These are phyloP conservation scores for Paramecium tetraurelia DNA, from an alignment of 73 alveolate species.

Conservation along the genomic window DNA sequence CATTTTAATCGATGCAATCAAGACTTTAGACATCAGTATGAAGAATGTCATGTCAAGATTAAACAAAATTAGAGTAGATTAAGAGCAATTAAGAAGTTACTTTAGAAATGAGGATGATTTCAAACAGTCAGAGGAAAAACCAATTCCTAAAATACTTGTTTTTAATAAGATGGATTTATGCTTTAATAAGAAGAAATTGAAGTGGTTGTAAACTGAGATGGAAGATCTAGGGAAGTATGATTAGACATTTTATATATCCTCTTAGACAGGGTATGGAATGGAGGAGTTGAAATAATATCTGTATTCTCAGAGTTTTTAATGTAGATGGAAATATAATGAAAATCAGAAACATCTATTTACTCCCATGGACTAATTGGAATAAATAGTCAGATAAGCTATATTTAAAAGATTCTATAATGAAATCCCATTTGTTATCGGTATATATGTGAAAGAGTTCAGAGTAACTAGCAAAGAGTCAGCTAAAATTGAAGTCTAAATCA, in stretches of 20 bases:
- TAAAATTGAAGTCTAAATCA: neutral
- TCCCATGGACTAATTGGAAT: slow-evolving; percentile 45
- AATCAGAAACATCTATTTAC: neutral
- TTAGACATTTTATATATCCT: slow-evolving; percentile 49
- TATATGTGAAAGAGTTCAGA: slow-evolving; percentile 25
- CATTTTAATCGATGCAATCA: slow-evolving; percentile 47
- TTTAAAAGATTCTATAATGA: slow-evolving; percentile 58
- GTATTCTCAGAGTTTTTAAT: neutral
- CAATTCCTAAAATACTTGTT: slow-evolving; percentile 55
- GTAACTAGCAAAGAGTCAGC: slow-evolving; percentile 24
- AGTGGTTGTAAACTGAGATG: slow-evolving; percentile 53
- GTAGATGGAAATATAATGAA: slow-evolving; percentile 50
- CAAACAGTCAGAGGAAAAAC: neutral
- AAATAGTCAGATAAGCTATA: slow-evolving; percentile 39
- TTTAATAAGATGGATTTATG: slow-evolving; percentile 62
- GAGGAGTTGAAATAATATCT: slow-evolving; percentile 37
- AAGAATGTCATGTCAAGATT: slow-evolving; percentile 47
- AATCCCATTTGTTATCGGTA: slow-evolving; percentile 39
- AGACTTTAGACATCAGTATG: slow-evolving; percentile 51
- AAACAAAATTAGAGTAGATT: slow-evolving; percentile 26
- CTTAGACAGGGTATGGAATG: slow-evolving; percentile 55
- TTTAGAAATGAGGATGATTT: slow-evolving; percentile 22
- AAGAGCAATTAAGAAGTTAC: neutral
- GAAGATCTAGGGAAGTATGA: slow-evolving; percentile 60
- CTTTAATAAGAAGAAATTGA: slow-evolving; percentile 49